Conservation (phyloP, 75 land plant species). For the Pseudotsuga menziesii region DNA sequence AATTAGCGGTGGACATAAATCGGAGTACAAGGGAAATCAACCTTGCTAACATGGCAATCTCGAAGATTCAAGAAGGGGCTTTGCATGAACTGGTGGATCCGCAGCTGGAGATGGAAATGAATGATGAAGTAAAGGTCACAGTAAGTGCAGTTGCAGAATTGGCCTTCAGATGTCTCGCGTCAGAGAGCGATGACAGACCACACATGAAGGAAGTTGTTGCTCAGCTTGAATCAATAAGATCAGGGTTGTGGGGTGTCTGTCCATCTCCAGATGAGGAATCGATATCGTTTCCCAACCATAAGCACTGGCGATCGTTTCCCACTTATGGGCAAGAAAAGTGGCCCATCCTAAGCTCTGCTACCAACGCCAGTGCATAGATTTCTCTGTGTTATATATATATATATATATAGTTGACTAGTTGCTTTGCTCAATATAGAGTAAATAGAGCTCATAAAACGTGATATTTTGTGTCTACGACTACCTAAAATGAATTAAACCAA, state of each 20-base stretch:
- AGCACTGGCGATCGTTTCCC: conserved; percentile 19
- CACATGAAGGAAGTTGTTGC: conserved; percentile 28
- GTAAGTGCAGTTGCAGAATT: conserved; percentile 30
- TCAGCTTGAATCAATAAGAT: background rate
- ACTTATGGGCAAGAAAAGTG: conserved; percentile 29
- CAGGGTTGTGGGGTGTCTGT: no score
- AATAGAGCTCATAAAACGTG: no score
- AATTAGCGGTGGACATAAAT: conserved; percentile 23
- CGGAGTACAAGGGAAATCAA: conserved; percentile 17
- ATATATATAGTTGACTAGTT: no score
- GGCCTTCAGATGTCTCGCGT: conserved; percentile 31
- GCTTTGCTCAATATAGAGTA: no score
- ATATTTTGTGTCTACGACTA: no score
- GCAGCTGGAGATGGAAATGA: conserved; percentile 3
- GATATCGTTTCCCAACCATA: no score
- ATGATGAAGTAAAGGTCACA: background rate
- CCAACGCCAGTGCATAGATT: no score
- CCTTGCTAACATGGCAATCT: conserved; percentile 22
- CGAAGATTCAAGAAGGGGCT: conserved; percentile 14
- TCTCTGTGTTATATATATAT: no score
- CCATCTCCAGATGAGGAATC: no score
- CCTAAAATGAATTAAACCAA: no score
- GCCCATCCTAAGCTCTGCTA: conserved; percentile 20
- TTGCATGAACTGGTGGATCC: conserved; percentile 34
- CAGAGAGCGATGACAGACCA: conserved; percentile 29